Conservation (phyloP, 1,139 yeast genomes). For the Blastobotrys capitulatus region DNA sequence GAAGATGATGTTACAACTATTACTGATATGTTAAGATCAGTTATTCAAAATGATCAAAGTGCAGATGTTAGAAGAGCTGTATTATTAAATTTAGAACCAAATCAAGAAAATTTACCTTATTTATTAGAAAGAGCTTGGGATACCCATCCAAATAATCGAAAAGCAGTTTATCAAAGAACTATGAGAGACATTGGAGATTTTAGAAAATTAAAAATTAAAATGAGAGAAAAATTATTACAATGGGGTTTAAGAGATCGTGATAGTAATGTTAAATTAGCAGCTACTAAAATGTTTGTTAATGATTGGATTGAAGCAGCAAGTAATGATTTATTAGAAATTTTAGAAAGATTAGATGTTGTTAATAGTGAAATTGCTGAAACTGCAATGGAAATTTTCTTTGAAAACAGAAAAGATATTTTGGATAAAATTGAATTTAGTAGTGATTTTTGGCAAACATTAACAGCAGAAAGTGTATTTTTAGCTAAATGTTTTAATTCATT, state of each 20-base stretch:
- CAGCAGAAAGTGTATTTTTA: conserved; percentile 71
- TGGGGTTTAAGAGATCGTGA: conserved; percentile 94
- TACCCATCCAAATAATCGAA: conserved; percentile 61
- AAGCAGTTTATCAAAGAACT: conserved; percentile 64
- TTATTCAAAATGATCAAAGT: conserved; percentile 71
- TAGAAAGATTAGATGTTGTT: conserved; percentile 65
- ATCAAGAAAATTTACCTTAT: conserved; percentile 48
- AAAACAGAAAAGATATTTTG: conserved; percentile 56
- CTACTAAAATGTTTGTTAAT: conserved; percentile 60
- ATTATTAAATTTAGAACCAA: conserved; percentile 59
- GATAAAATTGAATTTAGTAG: conserved; percentile 50
- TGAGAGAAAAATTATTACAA: conserved; percentile 59
- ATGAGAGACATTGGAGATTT: conserved; percentile 67
- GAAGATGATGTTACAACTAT: conserved; percentile 36
- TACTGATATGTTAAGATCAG: conserved; percentile 44
- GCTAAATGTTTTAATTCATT: conserved; percentile 61
- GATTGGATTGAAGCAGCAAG: conserved; percentile 69
- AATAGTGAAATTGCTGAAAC: conserved; percentile 54
- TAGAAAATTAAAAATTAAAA: conserved; percentile 50
- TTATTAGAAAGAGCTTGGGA: conserved; percentile 83
- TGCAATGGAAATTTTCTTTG: conserved; percentile 62
- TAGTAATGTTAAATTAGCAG: conserved; percentile 62
- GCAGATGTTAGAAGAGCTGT: conserved; percentile 91
- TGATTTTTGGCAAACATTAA: conserved; percentile 61
- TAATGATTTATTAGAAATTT: conserved; percentile 64